Evolutionary conservation across 2,329 filamentous ascomycete species (phyloP), one percentile per base, ranked within the genome.

Genomic region (Aspergillus sp.): DNA sequence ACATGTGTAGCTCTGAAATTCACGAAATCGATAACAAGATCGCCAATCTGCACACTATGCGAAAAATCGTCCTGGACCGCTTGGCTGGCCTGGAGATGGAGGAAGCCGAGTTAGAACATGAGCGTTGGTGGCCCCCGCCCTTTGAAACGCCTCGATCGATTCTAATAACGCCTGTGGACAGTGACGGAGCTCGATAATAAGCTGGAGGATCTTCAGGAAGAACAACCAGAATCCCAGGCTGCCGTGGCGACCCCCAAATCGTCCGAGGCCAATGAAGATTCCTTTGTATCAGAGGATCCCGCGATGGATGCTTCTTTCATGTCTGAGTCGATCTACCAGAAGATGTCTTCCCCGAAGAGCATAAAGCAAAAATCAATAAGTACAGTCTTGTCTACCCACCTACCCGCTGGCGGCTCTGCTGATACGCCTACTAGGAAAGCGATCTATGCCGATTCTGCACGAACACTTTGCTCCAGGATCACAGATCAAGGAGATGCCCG

Each of bases 241-340:
- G 53, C 62, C 10, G 56, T 60, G 30, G 69, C 65, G 20, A 75
- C 68, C 40, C 69, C 69, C 7, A 69, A 65, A 48, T 69, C 69
- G 49, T 69, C 60, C 16, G 71, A 72, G 41, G 61, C 52, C 11
- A 68, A 70, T 22, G 75, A 84, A 63, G 57, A 77, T 54, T 55
- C 79, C 58, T 71, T 82, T 73, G 54, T 81, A 59, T 73, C 88
- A 67, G 72, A 87, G 62, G 77, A 75, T 36, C 69, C 73, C 52
- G 73, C 73, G 45, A 75, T 76, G 63, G 77, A 80, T 59, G 76
- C 77, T 5, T 82, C 82, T 1, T 99, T 97, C 76, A 97, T 97
- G 94, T 96, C 94, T 3, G 90, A 96, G 71, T 96, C 92, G 11
- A 90, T 99, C 61, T 99, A 97, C 70, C 89, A 95, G 61, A 96